Conservation (phyloP, 768 basidiomycete genomes). For the Suillus placidus region DNA sequence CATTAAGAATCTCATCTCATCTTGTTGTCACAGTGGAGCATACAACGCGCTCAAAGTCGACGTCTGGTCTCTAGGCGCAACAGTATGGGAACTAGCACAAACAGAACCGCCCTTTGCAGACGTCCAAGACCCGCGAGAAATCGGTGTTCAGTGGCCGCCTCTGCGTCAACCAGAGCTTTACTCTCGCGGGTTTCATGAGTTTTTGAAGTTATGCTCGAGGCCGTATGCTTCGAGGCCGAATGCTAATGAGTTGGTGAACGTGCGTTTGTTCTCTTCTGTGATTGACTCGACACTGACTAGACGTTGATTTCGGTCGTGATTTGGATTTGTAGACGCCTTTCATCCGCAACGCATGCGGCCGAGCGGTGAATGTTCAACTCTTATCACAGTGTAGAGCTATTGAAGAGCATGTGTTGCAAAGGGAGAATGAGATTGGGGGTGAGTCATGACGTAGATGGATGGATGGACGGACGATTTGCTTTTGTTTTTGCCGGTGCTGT, state of each 20-base stretch:
- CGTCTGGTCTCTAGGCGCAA: constrained; percentile 81
- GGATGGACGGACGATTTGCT: neutral
- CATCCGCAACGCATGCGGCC: constrained; percentile 69
- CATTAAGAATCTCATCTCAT: constrained; percentile 13
- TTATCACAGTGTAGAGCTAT: constrained; percentile 69
- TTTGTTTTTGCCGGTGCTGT: neutral
- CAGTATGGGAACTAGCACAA: constrained; percentile 82
- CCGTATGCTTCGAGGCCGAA: constrained; percentile 57
- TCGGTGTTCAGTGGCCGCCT: constrained; percentile 68
- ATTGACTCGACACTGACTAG: neutral
- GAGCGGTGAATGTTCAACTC: constrained; percentile 65
- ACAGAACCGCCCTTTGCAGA: constrained; percentile 73
- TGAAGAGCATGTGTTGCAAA: constrained; percentile 46
- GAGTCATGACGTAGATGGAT: neutral
- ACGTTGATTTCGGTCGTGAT: neutral
- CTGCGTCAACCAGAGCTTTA: constrained; percentile 59
- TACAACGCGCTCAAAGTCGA: constrained; percentile 79
- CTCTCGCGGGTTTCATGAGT: constrained; percentile 73
- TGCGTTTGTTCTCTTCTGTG: constrained; percentile 32
- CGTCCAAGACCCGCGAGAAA: constrained; percentile 44
- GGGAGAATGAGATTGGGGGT: constrained; percentile 12
- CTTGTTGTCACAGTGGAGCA: constrained; percentile 48
- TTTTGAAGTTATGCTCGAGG: constrained; percentile 67
- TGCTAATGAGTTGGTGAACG: constrained; percentile 60
- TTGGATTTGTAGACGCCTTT: constrained; percentile 52